These are phyloP conservation scores for Prorocentrum cordatum DNA, from an alignment of 169 alveolate species.

Conservation along the genomic window DNA sequence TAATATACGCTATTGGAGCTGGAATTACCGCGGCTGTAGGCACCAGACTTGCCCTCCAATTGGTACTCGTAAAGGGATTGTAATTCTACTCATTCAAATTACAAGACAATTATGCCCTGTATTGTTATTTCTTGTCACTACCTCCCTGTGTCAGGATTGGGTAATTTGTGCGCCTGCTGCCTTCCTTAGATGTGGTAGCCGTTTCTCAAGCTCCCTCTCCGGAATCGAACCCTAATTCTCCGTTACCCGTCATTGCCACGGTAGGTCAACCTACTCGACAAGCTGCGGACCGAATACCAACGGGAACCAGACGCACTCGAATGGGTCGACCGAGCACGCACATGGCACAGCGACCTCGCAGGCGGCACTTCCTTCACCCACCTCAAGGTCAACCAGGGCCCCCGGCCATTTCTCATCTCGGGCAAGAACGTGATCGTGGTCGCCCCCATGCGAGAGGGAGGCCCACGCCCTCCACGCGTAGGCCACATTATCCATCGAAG, in stretches of 20 bases:
- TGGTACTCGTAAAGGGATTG: constrained; percentile 78
- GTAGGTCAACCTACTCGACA: too few species aligned
- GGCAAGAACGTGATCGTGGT: too few species aligned
- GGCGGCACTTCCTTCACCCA: too few species aligned
- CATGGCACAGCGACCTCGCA: too few species aligned
- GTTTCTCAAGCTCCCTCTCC: constrained; percentile 93
- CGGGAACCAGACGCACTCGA: too few species aligned
- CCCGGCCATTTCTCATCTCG: too few species aligned
- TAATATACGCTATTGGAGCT: constrained; percentile 88
- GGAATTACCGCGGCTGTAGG: constrained; percentile 90
- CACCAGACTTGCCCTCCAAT: constrained; percentile 91
- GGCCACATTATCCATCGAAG: too few species aligned
- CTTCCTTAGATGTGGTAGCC: constrained; percentile 92
- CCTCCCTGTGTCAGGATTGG: background rate
- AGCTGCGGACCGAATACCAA: too few species aligned
- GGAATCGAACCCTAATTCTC: constrained; percentile 93
- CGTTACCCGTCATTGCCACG: constrained; percentile 91
- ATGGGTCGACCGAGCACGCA: too few species aligned
- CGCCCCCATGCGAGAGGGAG: too few species aligned
- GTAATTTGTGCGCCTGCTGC: background rate
- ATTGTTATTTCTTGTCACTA: constrained; percentile 81
- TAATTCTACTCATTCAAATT: constrained; percentile 86
- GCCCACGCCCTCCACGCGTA: too few species aligned
- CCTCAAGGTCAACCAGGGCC: too few species aligned
- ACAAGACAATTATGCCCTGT: constrained; percentile 79